Evolutionary conservation across 2,329 filamentous ascomycete genomes (phyloP).

Genomic region (Pseudocercospora vitis): DNA sequence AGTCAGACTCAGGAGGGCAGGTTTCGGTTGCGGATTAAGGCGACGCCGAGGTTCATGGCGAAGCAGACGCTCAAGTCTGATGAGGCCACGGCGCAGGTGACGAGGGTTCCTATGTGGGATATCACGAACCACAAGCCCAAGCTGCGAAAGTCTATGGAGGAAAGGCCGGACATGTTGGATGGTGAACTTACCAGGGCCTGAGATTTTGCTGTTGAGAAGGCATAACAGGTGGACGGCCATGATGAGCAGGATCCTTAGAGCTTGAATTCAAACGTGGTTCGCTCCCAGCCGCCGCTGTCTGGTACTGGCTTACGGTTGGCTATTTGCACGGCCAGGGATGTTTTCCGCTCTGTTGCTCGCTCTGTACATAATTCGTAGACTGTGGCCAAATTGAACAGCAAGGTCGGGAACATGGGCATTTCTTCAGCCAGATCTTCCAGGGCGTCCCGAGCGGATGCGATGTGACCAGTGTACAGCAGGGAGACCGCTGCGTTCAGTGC

Average conservation of each 20-base stretch:
- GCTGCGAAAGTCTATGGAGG: neutral
- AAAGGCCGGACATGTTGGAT: neutral
- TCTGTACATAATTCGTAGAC: slow-evolving; percentile 92
- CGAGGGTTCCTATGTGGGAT: neutral
- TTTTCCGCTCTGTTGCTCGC: slow-evolving; percentile 67
- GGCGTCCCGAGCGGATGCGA: slow-evolving; percentile 67
- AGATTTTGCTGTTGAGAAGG: neutral
- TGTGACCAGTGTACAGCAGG: slow-evolving; percentile 74
- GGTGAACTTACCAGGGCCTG: neutral
- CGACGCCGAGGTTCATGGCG: neutral
- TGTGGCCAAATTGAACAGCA: slow-evolving; percentile 87
- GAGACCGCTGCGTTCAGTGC: slow-evolving; percentile 82
- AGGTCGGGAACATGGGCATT: slow-evolving; percentile 69
- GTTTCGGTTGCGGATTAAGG: neutral
- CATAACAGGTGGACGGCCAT: neutral
- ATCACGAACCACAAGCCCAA: neutral
- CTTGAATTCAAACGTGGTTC: slow-evolving; percentile 35
- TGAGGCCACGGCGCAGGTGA: neutral
- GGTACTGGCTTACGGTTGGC: slow-evolving; percentile 25
- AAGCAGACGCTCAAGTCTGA: neutral
- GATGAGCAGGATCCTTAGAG: slow-evolving; percentile 21
- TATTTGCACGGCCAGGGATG: slow-evolving; percentile 56
- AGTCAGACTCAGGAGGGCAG: neutral
- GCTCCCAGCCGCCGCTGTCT: slow-evolving; percentile 35
- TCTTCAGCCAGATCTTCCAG: slow-evolving; percentile 66